Conservation (phyloP, 202 grass and related monocot species). For the Brachypodium distachyon region DNA sequence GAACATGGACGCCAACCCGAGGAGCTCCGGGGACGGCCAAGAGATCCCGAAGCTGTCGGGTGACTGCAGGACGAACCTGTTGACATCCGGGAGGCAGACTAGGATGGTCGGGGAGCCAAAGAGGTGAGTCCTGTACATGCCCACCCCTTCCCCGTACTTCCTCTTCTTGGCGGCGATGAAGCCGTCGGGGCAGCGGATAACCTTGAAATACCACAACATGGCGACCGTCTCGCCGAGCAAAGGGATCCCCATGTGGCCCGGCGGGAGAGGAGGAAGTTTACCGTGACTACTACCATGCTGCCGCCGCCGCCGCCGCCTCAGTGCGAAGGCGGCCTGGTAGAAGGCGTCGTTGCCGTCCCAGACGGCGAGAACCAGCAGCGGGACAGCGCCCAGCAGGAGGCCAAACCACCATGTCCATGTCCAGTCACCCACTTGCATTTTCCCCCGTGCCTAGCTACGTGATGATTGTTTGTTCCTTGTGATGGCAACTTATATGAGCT, state of each 20-base stretch:
- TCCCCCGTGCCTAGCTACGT: too few relatives aligned
- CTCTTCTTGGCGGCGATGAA: background rate
- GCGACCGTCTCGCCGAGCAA: background rate
- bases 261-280: background rate
- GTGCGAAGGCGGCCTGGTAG: background rate
- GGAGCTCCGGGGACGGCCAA: too few relatives aligned
- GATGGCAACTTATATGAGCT: too few relatives aligned
- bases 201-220: background rate
- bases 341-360: background rate
- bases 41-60: too few relatives aligned
- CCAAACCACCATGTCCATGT: slow-evolving; percentile 9
- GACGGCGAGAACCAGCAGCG: background rate
- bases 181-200: background rate
- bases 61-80: too few relatives aligned
- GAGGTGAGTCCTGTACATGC: slow-evolving; percentile 4
- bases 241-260: background rate
- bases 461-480: too few relatives aligned
- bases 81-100: too few relatives aligned
- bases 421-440: background rate
- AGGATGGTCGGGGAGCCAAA: too few relatives aligned
- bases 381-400: background rate
- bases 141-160: background rate
- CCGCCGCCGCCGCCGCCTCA: background rate
- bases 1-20: too few relatives aligned
- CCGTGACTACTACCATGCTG: background rate